A percentile compares a stretch with the other conserved stretches of the same genome.
Evolutionary conservation across 345 rosid genomes (phyloP).

Genomic region (Syzygium aqueum): DNA sequence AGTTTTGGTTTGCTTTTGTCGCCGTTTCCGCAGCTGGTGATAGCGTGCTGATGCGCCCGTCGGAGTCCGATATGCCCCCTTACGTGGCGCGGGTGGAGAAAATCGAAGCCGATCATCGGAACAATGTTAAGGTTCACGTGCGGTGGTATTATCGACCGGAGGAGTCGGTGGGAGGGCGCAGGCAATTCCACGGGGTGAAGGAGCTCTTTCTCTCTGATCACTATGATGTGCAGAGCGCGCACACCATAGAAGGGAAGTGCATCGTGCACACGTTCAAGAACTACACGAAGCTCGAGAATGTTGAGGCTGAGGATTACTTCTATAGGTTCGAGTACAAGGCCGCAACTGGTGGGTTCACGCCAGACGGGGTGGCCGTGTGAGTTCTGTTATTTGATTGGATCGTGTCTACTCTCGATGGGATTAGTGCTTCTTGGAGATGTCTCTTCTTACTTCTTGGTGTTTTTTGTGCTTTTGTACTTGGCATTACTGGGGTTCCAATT

Average conservation of each 20-base stretch:
- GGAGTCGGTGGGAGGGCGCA: conserved; percentile 73
- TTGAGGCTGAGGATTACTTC: conserved; percentile 73
- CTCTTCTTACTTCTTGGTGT: background rate
- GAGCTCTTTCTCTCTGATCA: conserved; percentile 91
- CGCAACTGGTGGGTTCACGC: conserved; percentile 67
- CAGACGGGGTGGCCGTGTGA: conserved; percentile 86
- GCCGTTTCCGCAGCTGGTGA: conserved; percentile 35
- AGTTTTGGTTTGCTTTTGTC: background rate
- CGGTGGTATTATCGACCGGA: conserved; percentile 90
- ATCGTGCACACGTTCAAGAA: conserved; percentile 65
- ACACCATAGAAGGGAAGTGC: conserved; percentile 86
- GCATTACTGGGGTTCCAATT: background rate
- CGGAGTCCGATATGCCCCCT: conserved; percentile 54
- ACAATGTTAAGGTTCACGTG: conserved; percentile 58
- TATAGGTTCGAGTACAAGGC: conserved; percentile 82
- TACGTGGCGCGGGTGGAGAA: conserved; percentile 74
- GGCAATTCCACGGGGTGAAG: conserved; percentile 82
- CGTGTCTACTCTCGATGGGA: background rate
- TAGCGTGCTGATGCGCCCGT: conserved; percentile 81
- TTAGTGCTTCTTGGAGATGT: background rate
- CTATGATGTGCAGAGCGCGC: conserved; percentile 66
- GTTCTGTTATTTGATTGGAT: conserved; percentile 7
- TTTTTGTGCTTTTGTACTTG: background rate
- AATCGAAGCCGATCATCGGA: conserved; percentile 58
- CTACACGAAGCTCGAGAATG: conserved; percentile 68